Conservation (phyloP, 2,329 filamentous ascomycete species). For the Gaeumannomyces tritici region DNA sequence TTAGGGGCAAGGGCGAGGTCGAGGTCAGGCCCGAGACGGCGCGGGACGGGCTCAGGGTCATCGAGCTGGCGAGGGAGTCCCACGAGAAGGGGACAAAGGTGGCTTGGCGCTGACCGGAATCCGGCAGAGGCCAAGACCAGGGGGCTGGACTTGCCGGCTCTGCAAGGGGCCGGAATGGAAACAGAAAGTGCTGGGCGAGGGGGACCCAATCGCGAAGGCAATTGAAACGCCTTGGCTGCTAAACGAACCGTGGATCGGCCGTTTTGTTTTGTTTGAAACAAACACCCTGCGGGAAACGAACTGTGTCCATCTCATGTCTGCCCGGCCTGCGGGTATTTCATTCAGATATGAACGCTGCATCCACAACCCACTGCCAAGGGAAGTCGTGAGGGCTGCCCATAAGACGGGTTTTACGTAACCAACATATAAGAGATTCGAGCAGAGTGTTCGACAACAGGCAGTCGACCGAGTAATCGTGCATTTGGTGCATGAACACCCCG, state of each 20-base stretch:
- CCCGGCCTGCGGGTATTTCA: background rate
- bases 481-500: background rate
- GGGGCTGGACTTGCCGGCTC: no score
- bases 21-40: conserved; percentile 25
- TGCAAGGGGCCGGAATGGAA: no score
- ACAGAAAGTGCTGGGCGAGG: no score
- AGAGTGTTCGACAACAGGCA: no score
- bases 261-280: background rate
- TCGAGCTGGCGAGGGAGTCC: conserved; percentile 29
- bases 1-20: conserved; percentile 25
- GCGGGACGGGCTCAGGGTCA: conserved; percentile 26
- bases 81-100: conserved; percentile 8
- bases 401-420: no score
- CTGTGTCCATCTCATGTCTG: background rate
- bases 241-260: background rate
- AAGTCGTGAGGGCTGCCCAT: no score
- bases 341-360: background rate
- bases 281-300: background rate
- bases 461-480: background rate
- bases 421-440: no score
- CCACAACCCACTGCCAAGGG: no score
- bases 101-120: conserved; percentile 19
- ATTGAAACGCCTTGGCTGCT: background rate
- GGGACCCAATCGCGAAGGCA: background rate
- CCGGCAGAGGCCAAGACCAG: no score